A percentile compares a stretch with the other conserved stretches of the same genome.
These are phyloP conservation scores for Exophiala oligosperma DNA, from an alignment of 2,329 filamentous ascomycete species.

Conservation along the genomic window DNA sequence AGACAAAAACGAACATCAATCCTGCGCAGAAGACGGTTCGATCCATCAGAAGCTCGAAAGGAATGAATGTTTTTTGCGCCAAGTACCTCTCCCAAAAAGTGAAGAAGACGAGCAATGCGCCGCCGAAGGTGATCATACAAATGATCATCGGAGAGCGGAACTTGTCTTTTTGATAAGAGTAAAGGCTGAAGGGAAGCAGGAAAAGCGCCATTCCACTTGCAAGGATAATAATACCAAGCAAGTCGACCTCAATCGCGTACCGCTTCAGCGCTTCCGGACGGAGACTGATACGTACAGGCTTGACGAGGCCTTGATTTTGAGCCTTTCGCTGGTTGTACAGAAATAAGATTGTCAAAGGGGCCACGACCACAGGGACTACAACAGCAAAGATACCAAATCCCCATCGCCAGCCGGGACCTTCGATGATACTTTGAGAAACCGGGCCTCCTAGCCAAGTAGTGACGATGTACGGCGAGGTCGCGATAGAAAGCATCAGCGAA, in stretches of 20 bases:
- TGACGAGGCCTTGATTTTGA: slow-evolving; percentile 50
- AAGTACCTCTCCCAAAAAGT: slow-evolving; percentile 54
- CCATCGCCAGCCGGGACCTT: slow-evolving; percentile 58
- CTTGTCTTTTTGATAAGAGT: slow-evolving; percentile 36
- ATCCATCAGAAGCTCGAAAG: slow-evolving; percentile 48
- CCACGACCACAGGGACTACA: slow-evolving; percentile 54
- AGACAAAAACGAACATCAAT: slow-evolving; percentile 48
- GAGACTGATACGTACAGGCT: too few relatives aligned
- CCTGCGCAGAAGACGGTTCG: slow-evolving; percentile 53
- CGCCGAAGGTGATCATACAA: slow-evolving; percentile 53
- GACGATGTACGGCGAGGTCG: slow-evolving; percentile 56
- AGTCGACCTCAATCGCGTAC: slow-evolving; percentile 59
- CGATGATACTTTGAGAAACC: slow-evolving; percentile 50
- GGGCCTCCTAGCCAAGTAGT: slow-evolving; percentile 59
- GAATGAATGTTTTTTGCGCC: slow-evolving; percentile 54
- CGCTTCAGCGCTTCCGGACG: slow-evolving; percentile 26
- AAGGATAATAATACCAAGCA: slow-evolving; percentile 60
- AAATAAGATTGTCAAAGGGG: slow-evolving; percentile 56
- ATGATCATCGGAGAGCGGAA: slow-evolving; percentile 50
- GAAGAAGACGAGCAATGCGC: slow-evolving; percentile 54
- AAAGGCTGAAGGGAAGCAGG: slow-evolving; percentile 63
- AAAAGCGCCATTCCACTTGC: slow-evolving; percentile 61
- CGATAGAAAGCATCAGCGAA: slow-evolving; percentile 59
- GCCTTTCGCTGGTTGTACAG: slow-evolving; percentile 57
- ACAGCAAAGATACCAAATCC: slow-evolving; percentile 62